Conservation (phyloP, 345 rosid genomes). For the Abelmoschus esculentus region DNA sequence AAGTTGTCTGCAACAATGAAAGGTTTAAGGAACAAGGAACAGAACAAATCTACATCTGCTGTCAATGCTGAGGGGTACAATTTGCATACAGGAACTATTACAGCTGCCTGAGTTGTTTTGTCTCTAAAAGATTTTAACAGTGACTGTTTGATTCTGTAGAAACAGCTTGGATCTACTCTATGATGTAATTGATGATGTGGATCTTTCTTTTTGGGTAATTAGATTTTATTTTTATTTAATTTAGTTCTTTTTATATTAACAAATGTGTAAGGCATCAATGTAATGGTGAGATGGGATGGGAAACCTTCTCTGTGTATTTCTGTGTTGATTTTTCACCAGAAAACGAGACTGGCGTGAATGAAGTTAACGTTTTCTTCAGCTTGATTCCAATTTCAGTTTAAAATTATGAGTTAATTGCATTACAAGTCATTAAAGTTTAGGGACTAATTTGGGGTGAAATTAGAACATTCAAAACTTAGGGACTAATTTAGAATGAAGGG, state of each 20-base stretch:
- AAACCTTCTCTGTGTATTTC: no score
- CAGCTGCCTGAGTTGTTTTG: slow-evolving; percentile 27
- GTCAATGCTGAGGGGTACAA: slow-evolving; percentile 23
- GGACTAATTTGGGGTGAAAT: no score
- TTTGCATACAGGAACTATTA: slow-evolving; percentile 32
- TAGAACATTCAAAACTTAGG: no score
- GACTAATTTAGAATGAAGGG: no score
- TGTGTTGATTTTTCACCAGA: no score
- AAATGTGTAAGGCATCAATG: background rate
- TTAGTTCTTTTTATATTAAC: background rate
- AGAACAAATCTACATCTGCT: slow-evolving; percentile 33
- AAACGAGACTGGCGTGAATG: no score
- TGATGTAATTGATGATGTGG: background rate
- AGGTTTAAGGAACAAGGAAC: slow-evolving; percentile 41
- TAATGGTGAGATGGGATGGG: no score
- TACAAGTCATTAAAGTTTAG: no score
- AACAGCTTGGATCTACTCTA: slow-evolving; percentile 3
- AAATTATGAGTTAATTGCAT: no score
- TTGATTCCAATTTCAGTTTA: no score
- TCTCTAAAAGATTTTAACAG: background rate
- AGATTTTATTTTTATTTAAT: background rate
- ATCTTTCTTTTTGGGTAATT: background rate
- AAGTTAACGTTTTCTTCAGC: no score
- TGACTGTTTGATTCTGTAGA: background rate
- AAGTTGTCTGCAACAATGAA: slow-evolving; percentile 55